phyloP scores from a whole-genome alignment of 345 rosid species.

The Citropsis articulata region DNA sequence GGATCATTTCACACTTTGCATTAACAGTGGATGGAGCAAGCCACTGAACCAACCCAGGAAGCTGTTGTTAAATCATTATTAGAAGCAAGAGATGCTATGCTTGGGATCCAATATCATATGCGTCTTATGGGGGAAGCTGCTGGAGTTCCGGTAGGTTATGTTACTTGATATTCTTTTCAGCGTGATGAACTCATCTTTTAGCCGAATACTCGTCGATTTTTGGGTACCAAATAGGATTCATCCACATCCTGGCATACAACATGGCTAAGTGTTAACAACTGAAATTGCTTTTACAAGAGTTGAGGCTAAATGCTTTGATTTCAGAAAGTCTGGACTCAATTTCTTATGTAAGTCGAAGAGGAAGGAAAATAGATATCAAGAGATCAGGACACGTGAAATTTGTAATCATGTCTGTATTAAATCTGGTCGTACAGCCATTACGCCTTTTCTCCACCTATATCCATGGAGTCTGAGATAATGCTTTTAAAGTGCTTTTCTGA shows the following conservation, averaged over 20 bases:
- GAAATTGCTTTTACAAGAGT: neutral
- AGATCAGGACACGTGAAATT: neutral
- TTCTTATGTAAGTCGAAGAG: neutral
- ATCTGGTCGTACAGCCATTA: neutral
- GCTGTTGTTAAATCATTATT: conserved; percentile 57
- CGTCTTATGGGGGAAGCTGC: conserved; percentile 88
- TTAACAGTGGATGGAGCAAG: conserved; percentile 78
- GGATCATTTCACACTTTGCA: conserved; percentile 17
- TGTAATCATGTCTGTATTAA: neutral
- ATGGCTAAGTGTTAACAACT: neutral
- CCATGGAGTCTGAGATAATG: neutral
- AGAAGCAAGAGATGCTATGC: conserved; percentile 76
- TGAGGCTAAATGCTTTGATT: neutral
- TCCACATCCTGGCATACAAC: neutral
- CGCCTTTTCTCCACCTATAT: neutral
- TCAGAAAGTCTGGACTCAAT: neutral
- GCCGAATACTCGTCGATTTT: neutral
- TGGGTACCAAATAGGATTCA: neutral
- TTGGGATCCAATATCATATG: conserved; percentile 68
- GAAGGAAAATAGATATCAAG: neutral
- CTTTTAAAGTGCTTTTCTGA: neutral
- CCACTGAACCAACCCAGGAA: conserved; percentile 52
- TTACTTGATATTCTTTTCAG: neutral
- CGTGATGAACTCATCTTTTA: neutral
- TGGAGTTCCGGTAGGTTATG: conserved; percentile 63